Percentiles rank a stretch among this genome's conserved stretches.
These are phyloP conservation scores for Chlamydomonas sp. DNA, from an alignment of 139 green algal genomes.

Conservation along the genomic window DNA sequence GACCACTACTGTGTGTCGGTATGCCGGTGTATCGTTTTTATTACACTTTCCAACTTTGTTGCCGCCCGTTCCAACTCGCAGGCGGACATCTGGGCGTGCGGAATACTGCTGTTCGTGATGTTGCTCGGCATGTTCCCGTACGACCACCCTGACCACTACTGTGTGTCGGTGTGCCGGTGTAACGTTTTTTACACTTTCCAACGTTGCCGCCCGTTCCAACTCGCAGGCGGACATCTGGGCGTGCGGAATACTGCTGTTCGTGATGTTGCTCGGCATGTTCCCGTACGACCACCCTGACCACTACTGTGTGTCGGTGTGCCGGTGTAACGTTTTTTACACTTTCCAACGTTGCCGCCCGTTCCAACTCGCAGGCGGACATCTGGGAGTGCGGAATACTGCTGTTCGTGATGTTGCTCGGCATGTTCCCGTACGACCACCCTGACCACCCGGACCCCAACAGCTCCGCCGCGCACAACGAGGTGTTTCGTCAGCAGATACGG, in stretches of 20 bases:
- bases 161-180: too few relatives aligned
- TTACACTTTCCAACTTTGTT: too few relatives aligned
- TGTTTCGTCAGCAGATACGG: too few relatives aligned
- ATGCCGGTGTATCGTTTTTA: too few relatives aligned
- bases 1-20: too few relatives aligned
- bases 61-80: too few relatives aligned
- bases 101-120: constrained; percentile 59
- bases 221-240: constrained; percentile 39
- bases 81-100: constrained; percentile 38
- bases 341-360: too few relatives aligned
- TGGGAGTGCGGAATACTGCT: constrained; percentile 55
- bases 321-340: too few relatives aligned
- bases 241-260: constrained; percentile 52
- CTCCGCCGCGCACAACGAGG: constrained; percentile 29
- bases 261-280: constrained; percentile 58
- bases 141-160: constrained; percentile 36
- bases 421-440: constrained; percentile 52
- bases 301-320: too few relatives aligned
- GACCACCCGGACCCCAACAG: constrained; percentile 44
- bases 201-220: too few relatives aligned
- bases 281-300: constrained; percentile 45
- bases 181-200: too few relatives aligned
- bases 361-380: too few relatives aligned
- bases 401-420: constrained; percentile 58
- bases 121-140: constrained; percentile 57